These are phyloP conservation scores for Colletotrichum kahawae DNA, from an alignment of 2,329 filamentous ascomycete genomes.

Conservation along the genomic window DNA sequence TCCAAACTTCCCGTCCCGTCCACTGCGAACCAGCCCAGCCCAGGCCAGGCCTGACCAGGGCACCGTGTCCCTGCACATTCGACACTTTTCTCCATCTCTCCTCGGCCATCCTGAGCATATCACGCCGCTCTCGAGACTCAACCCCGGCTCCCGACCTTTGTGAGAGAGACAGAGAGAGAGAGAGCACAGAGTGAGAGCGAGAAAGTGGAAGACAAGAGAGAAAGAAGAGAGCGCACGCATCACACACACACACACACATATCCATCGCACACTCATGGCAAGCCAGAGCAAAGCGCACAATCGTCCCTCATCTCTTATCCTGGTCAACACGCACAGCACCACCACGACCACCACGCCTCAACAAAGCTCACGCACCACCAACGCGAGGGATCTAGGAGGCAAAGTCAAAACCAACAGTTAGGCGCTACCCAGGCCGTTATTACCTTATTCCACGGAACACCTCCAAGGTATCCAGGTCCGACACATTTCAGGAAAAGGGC, in stretches of 20 bases:
- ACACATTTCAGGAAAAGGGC: neutral
- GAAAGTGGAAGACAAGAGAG: neutral
- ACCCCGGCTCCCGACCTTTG: neutral
- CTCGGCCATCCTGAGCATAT: conserved; percentile 7
- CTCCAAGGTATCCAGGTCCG: neutral
- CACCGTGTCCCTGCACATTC: conserved; percentile 15
- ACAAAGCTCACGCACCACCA: neutral
- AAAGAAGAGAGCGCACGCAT: neutral
- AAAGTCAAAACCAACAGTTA: neutral
- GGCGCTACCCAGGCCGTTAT: neutral
- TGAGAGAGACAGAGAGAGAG: neutral
- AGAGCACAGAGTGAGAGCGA: neutral
- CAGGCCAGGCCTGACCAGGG: conserved; percentile 11
- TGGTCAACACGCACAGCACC: neutral
- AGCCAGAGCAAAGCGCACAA: neutral
- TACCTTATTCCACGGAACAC: neutral
- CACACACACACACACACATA: neutral
- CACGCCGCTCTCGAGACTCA: neutral
- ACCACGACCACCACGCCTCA: neutral
- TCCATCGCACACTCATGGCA: neutral
- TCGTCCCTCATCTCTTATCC: neutral
- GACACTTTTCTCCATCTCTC: neutral
- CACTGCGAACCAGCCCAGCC: conserved; percentile 18
- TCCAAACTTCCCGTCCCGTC: conserved; percentile 22
- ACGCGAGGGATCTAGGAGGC: neutral